phyloP scores from a whole-genome alignment of 495 filamentous ascomycete species.

The Penicillium waksmanii region DNA sequence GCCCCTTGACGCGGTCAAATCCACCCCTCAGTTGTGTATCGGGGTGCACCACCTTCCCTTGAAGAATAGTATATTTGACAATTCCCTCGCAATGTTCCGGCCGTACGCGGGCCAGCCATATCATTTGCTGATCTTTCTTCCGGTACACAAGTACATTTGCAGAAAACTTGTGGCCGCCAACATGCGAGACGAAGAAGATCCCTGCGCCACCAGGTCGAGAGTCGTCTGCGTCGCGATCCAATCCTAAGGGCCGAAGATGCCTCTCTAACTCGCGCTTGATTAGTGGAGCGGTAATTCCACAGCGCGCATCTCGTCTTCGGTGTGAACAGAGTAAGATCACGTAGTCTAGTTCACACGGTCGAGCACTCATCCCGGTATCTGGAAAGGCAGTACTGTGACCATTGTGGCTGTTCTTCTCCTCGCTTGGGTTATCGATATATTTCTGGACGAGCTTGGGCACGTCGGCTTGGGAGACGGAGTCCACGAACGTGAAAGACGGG shows the following conservation, averaged over 20 bases:
- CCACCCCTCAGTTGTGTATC: constrained; percentile 83
- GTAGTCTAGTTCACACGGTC: constrained; percentile 75
- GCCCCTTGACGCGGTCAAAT: constrained; percentile 75
- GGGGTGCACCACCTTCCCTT: constrained; percentile 93
- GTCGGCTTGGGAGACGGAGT: constrained; percentile 71
- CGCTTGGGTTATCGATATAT: constrained; percentile 67
- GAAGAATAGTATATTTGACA: constrained; percentile 82
- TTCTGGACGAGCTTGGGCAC: constrained; percentile 68
- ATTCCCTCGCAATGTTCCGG: constrained; percentile 95
- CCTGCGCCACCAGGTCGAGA: constrained; percentile 84
- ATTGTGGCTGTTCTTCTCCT: constrained; percentile 61
- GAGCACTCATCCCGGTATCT: constrained; percentile 44
- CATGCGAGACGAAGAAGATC: constrained; percentile 93
- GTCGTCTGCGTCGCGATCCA: constrained; percentile 87
- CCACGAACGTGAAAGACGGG: constrained; percentile 82
- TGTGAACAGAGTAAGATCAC: constrained; percentile 96
- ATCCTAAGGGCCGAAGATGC: constrained; percentile 78
- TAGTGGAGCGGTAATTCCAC: constrained; percentile 87
- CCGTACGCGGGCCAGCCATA: constrained; percentile 86
- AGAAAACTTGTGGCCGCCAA: constrained; percentile 91
- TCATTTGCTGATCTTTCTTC: constrained; percentile 73
- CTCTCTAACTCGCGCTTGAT: constrained; percentile 84
- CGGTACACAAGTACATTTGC: constrained; percentile 93
- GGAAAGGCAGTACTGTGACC: constrained; percentile 27
- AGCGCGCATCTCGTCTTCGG: constrained; percentile 86